A percentile compares a stretch with the other conserved stretches of the same genome.
phyloP scores from a whole-genome alignment of 2,329 filamentous ascomycete genomes.

The Fusarium proliferatum region DNA sequence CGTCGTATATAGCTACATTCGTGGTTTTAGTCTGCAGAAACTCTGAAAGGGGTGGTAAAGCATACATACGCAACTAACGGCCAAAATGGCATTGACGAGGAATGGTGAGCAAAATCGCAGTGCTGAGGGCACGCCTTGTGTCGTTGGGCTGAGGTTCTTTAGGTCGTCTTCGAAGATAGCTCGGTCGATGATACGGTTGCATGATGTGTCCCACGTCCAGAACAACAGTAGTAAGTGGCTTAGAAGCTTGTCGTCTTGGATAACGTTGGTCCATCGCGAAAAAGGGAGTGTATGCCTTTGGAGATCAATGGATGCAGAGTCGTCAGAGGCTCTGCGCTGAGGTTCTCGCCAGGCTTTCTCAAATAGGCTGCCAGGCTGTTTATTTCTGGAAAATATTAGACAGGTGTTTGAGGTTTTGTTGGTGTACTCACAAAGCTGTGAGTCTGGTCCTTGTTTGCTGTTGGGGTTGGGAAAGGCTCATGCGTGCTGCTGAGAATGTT shows the following conservation, averaged over 20 bases:
- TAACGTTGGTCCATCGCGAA: constrained; percentile 25
- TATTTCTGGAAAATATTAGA: constrained; percentile 2
- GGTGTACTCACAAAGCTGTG: constrained; percentile 16
- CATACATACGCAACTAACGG: constrained; percentile 33
- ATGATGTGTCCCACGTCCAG: constrained; percentile 28
- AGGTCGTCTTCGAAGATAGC: constrained; percentile 29
- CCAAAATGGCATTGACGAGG: constrained; percentile 32
- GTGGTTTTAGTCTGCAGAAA: not conserved
- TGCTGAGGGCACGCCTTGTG: not conserved
- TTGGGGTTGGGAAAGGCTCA: not conserved
- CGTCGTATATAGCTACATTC: constrained; percentile 12
- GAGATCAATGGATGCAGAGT: not conserved
- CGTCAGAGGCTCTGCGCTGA: not conserved
- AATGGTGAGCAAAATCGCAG: constrained; percentile 32
- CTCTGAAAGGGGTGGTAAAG: not conserved
- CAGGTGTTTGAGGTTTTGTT: too few relatives aligned
- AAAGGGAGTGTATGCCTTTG: constrained; percentile 16
- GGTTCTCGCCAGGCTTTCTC: constrained; percentile 8
- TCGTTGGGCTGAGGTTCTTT: constrained; percentile 7
- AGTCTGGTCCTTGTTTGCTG: constrained; percentile 4
- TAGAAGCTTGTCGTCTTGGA: constrained; percentile 17
- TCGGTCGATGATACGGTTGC: constrained; percentile 24
- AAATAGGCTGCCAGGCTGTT: not conserved
- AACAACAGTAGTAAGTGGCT: constrained; percentile 23
- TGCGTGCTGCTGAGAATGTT: not conserved